Conservation (phyloP, 208 protist species). For the Novymonas esmeraldas region DNA sequence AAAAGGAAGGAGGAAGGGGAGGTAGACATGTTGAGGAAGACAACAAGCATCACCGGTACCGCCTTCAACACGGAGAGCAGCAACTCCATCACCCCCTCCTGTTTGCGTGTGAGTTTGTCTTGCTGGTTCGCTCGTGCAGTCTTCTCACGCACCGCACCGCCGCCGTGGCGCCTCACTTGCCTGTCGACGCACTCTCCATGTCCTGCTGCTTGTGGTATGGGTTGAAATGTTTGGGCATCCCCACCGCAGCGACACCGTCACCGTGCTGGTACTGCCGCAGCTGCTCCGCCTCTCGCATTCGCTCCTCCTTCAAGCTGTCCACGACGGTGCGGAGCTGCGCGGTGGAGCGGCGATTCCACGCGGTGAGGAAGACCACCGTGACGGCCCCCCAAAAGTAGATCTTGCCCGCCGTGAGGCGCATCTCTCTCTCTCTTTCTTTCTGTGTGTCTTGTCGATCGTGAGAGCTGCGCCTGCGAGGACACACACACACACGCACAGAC, state of each 20-base stretch:
- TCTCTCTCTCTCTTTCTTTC: constrained; percentile 6
- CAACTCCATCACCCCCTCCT: too few relatives aligned
- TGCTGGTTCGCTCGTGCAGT: too few relatives aligned
- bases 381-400: constrained; percentile 73
- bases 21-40: too few relatives aligned
- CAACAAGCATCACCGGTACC: too few relatives aligned
- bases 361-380: constrained; percentile 52
- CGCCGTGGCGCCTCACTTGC: constrained; percentile 7
- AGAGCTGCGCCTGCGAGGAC: neutral
- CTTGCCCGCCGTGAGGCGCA: constrained; percentile 79
- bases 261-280: constrained; percentile 40
- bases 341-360: constrained; percentile 75
- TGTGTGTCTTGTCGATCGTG: neutral
- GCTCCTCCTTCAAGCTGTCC: constrained; percentile 64
- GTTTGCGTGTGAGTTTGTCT: too few relatives aligned
- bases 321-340: constrained; percentile 62
- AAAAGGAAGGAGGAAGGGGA: too few relatives aligned
- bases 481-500: constrained; percentile 21
- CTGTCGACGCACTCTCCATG: constrained; percentile 33
- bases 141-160: neutral
- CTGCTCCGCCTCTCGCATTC: constrained; percentile 57
- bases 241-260: constrained; percentile 19
- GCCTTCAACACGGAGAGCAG: too few relatives aligned
- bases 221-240: constrained; percentile 54
- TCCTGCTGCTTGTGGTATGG: constrained; percentile 60